Base-by-base conservation (phyloP, 2,329 filamentous ascomycete genomes). In the Beauveria bassiana region DNA sequence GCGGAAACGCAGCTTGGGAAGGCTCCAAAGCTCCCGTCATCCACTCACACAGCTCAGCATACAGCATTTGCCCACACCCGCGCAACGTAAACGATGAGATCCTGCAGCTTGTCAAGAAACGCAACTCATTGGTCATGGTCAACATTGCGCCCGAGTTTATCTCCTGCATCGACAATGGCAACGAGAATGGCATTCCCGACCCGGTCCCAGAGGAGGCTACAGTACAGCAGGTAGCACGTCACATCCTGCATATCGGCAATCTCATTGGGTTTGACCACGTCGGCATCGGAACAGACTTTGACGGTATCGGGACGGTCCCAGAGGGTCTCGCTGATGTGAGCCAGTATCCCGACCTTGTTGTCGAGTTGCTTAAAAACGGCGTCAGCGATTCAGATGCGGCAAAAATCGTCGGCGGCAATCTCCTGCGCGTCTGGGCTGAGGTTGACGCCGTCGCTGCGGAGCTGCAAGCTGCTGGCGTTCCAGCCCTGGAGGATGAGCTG, bases 51-150 rank as follows among this genome's bases (percentile, higher is more conserved):
- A 95, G 89, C 67, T 93, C 89, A 5, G 90, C 89, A 1, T 88
- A 89, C 68, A 81, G 85, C 1, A 70, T 97, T 24, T 97, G 92
- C 70, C 90, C 90, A 8, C 92, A 97, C 73, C 91, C 92, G 10
- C 85, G 93, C 40, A 98, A 98, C 68, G 93, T 96, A 8, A 90
- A 90, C 1, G 92, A 98, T 65, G 83, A 93, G 61, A 85, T 96
- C 16, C 78, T 98, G 8, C 76, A 88, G 45, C 78, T 95, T 1
- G 89, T 97, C 43, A 90, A 90, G 72, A 73, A 84, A 68, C 85
- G 82, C 2, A 84, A 87, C 64, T 89, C 88, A 3, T 69, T 98
- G 10, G 90, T 97, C 59, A 96, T 97, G 91, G 85, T 97, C 64
- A 97, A 96, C 72, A 96, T 96, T 70, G 79, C 84, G 18, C 90